Evolutionary conservation across 2,329 filamentous ascomycete genomes (phyloP), one percentile per base, ranked within the genome.

Genomic region (Pestalotiopsis sp.): DNA sequence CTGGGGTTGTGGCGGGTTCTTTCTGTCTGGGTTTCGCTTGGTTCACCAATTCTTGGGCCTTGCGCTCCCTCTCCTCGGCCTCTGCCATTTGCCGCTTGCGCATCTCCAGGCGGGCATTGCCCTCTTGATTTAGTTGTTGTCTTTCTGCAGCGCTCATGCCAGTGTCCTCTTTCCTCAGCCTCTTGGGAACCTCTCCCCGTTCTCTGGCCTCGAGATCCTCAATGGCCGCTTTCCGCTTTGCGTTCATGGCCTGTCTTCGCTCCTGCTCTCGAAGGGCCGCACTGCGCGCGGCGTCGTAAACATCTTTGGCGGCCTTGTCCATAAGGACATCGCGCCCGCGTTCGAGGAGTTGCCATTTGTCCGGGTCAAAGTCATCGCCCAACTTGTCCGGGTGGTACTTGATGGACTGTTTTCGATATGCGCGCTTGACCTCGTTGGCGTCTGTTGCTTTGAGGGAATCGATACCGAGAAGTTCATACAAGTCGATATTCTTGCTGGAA

Each of bases 331-430:
- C 94, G 77, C 93, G 90, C n/a, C 94, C 95, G 70, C 92, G 92
- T 76, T 94, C 92, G 68, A 97, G 90, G 1, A 92, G 85, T 80
- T 97, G 93, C 84, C 97, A 98, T 76, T 92, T 93, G 3, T 91
- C 90, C 60, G 93, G 86, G 73, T 96, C 93, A 74, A 92, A 93
- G 49, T 86, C 83, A 66, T 88, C 66, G 41, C 66, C 66, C 20
- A 67, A 45, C 82, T 98, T 97, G 86, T 98, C 95, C 1, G 95
- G 95, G 80, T 98, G 95, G 83, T 95, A 94, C 76, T 93, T 94
- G n/a, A 97, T 85, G 3, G 94, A 94, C 38, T 91, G 91, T 75
- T 93, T 93, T 69, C 94, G 90, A 85, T 95, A 98, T 59, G 93
- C 94, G 73, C 92, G 90, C 71, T 93, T 91, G 75, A 97, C 91